Evolutionary conservation across 2,329 filamentous ascomycete genomes (phyloP).

Genomic region (Ambrosiella beaveri): DNA sequence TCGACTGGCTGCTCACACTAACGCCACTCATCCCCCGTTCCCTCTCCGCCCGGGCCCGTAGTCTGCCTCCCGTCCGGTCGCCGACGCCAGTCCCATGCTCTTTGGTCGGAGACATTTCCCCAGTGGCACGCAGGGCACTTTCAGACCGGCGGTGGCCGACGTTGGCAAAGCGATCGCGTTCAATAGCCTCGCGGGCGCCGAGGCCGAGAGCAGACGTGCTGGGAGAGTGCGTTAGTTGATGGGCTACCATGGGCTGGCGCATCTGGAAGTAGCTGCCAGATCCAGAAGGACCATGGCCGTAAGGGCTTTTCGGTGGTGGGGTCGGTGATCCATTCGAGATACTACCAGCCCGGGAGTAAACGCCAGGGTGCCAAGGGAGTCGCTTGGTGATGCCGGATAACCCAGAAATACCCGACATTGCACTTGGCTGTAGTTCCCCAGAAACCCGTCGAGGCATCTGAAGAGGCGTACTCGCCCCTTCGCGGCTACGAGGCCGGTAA

Average conservation of each 20-base stretch:
- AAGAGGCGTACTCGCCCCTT: slow-evolving; percentile 19
- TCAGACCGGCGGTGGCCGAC: slow-evolving; percentile 8
- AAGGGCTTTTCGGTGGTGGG: neutral
- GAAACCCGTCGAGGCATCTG: slow-evolving; percentile 26
- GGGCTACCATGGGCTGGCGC: slow-evolving; percentile 22
- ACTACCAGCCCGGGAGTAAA: slow-evolving; percentile 5
- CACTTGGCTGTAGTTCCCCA: slow-evolving; percentile 19
- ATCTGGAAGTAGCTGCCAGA: slow-evolving; percentile 18
- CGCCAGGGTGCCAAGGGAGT: slow-evolving; percentile 3
- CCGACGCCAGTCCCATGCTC: slow-evolving; percentile 4
- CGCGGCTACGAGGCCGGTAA: slow-evolving; percentile 27
- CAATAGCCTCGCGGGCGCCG: neutral
- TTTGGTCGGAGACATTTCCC: slow-evolving; percentile 1
- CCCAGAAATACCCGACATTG: slow-evolving; percentile 4
- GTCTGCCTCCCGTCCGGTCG: slow-evolving; percentile 4
- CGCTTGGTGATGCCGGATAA: slow-evolving; percentile 9
- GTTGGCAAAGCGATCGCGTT: slow-evolving; percentile 7
- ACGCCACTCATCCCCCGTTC: neutral
- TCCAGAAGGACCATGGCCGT: neutral
- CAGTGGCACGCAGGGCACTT: slow-evolving; percentile 5
- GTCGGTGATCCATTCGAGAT: slow-evolving; percentile 7
- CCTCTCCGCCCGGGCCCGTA: slow-evolving; percentile 1
- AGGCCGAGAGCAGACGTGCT: slow-evolving; percentile 22
- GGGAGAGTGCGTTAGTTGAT: slow-evolving; percentile 23
- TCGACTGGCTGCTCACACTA: neutral